Conservation (phyloP, 148 eudicot genomes). For the Silene latifolia region DNA sequence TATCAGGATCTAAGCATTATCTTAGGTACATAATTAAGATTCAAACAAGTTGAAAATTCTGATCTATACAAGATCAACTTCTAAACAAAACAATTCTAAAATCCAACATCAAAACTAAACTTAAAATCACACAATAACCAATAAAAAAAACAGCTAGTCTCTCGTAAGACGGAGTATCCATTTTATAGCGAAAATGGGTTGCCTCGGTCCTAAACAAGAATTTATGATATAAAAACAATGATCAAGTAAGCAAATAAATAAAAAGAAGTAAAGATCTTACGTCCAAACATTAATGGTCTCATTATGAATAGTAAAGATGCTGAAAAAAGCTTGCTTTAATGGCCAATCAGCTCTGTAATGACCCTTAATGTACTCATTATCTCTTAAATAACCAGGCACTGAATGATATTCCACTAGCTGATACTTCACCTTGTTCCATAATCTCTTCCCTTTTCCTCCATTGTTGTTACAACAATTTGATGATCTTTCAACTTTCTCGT, state of each 20-base stretch:
- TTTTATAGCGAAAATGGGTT: too few species aligned
- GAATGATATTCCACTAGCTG: conserved; percentile 79
- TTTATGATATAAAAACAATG: not conserved
- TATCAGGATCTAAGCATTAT: too few species aligned
- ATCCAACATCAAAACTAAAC: not conserved
- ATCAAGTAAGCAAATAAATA: not conserved
- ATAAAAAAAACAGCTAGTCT: too few species aligned
- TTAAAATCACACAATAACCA: too few species aligned
- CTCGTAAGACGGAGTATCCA: too few species aligned
- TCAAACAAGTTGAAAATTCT: too few species aligned
- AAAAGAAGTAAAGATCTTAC: conserved; percentile 36
- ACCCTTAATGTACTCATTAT: conserved; percentile 72
- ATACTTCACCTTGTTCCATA: conserved; percentile 85
- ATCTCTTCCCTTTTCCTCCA: conserved; percentile 61
- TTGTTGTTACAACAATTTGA: conserved; percentile 11
- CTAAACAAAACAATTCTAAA: not conserved
- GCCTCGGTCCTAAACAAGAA: conserved; percentile 4
- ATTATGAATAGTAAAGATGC: conserved; percentile 75
- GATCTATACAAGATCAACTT: not conserved
- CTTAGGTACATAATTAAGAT: too few species aligned
- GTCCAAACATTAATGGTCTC: conserved; percentile 98
- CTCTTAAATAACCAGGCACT: conserved; percentile 75
- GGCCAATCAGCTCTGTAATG: conserved; percentile 90
- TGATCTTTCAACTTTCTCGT: not conserved
- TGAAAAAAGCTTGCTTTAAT: conserved; percentile 63